Percentiles rank a stretch among this genome's conserved stretches.
Conservation (phyloP, 1,139 yeast genomes). For the Zygosaccharomyces pseudobailii region DNA sequence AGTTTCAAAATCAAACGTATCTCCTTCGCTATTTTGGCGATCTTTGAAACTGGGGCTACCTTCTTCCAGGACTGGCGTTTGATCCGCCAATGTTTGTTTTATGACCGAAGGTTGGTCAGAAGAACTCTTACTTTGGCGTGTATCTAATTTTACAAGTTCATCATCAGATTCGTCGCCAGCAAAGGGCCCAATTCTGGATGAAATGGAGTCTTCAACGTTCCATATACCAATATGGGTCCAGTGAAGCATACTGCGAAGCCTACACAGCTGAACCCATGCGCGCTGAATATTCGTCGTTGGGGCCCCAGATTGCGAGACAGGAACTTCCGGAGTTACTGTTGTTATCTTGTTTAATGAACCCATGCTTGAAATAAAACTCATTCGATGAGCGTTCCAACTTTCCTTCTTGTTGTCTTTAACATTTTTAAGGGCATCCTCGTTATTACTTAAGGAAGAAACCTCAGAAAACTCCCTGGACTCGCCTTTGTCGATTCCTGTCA, state of each 20-base stretch:
- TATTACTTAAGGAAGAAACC: slow-evolving; percentile 5
- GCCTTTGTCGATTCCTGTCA: slow-evolving; percentile 17
- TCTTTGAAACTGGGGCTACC: background rate
- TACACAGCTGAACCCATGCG: slow-evolving; percentile 56
- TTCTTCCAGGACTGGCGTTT: background rate
- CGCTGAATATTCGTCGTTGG: slow-evolving; percentile 37
- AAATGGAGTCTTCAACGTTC: slow-evolving; percentile 35
- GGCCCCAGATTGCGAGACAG: slow-evolving; percentile 18
- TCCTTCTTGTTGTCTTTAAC: slow-evolving; percentile 3
- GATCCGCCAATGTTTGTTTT: background rate
- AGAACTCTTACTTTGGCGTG: background rate
- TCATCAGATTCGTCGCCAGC: slow-evolving; percentile 16
- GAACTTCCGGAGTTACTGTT: slow-evolving; percentile 14
- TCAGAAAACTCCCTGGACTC: slow-evolving; percentile 16
- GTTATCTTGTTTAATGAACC: slow-evolving; percentile 6
- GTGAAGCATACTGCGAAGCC: slow-evolving; percentile 58
- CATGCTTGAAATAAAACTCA: slow-evolving; percentile 26
- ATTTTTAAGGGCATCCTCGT: background rate
- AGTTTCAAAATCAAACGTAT: slow-evolving; percentile 18
- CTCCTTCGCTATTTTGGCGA: slow-evolving; percentile 7
- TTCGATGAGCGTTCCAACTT: slow-evolving; percentile 11
- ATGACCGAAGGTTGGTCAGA: background rate
- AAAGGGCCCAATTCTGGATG: slow-evolving; percentile 34
- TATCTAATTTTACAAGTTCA: background rate
- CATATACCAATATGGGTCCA: slow-evolving; percentile 77